Evolutionary conservation across 306 rosid genomes (phyloP).

Genomic region (Prunus armeniaca): DNA sequence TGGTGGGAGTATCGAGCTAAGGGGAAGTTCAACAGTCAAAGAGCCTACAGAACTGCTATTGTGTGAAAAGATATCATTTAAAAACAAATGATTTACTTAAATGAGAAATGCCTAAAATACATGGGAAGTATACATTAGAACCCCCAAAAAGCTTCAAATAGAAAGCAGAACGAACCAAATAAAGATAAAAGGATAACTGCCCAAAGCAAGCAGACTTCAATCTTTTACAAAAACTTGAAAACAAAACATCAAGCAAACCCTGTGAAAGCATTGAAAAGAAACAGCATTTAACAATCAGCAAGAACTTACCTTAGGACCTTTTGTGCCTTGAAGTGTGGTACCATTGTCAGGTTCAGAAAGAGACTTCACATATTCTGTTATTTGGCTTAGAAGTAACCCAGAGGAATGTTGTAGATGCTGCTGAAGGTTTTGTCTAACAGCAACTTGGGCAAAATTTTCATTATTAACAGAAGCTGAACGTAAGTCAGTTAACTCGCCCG

Average conservation of each 20-base stretch:
- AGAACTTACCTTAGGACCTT: constrained; percentile 76
- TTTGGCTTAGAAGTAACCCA: constrained; percentile 55
- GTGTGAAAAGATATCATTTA: neutral
- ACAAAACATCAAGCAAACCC: neutral
- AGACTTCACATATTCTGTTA: constrained; percentile 60
- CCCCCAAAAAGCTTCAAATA: neutral
- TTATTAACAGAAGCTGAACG: constrained; percentile 92
- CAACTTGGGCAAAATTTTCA: constrained; percentile 82
- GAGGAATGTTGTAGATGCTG: constrained; percentile 77
- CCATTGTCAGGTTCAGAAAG: constrained; percentile 41
- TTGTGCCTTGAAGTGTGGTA: constrained; percentile 42
- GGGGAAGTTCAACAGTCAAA: neutral
- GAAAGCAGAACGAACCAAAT: neutral
- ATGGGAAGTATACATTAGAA: neutral
- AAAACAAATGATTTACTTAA: neutral
- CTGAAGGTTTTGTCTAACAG: constrained; percentile 64
- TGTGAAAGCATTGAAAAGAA: neutral
- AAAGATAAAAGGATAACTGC: neutral
- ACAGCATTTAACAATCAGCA: neutral
- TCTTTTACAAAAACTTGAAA: neutral
- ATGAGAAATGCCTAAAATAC: neutral
- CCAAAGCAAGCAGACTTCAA: neutral
- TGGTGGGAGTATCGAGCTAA: neutral
- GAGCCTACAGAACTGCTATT: neutral
- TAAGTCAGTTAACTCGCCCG: constrained; percentile 89